A percentile compares a stretch with the other conserved stretches of the same genome.
Conservation (phyloP, 164 flowering plant species). For the Umbellularia californica region DNA sequence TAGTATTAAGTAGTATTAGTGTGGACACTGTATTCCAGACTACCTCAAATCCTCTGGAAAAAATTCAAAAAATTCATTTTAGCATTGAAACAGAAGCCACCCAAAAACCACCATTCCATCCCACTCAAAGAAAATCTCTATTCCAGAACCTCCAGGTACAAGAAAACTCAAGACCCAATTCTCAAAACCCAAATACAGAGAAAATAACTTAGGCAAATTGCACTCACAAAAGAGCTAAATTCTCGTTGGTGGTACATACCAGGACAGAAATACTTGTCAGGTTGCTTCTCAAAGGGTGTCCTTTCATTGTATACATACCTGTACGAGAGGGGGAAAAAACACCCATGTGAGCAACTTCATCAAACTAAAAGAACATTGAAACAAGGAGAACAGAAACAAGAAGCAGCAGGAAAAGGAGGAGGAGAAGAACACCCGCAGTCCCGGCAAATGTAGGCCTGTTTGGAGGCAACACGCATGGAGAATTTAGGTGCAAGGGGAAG, state of each 20-base stretch:
- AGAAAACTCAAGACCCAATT: slow-evolving; percentile 5
- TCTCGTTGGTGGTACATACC: slow-evolving; percentile 34
- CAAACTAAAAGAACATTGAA: neutral
- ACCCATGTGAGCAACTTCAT: neutral
- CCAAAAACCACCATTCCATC: neutral
- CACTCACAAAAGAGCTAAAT: neutral
- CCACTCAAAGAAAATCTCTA: neutral
- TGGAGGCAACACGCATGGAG: slow-evolving; percentile 74
- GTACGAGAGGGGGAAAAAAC: slow-evolving; percentile 14
- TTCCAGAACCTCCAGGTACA: neutral
- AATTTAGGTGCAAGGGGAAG: slow-evolving; percentile 40
- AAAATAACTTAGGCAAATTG: neutral
- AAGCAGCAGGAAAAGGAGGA: slow-evolving; percentile 1
- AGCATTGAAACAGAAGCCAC: neutral
- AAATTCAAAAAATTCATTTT: neutral
- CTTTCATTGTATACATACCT: slow-evolving; percentile 91
- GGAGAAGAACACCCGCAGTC: slow-evolving; percentile 71
- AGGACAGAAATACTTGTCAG: slow-evolving; percentile 89
- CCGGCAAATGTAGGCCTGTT: slow-evolving; percentile 88
- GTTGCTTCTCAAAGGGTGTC: slow-evolving; percentile 84
- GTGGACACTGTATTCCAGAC: too few species aligned
- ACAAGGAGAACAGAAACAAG: neutral
- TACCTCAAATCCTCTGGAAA: neutral
- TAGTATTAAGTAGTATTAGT: too few species aligned
- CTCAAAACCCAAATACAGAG: neutral